phyloP scores from a whole-genome alignment of 1,284 basidiomycete species.

The Trametes sp. region DNA sequence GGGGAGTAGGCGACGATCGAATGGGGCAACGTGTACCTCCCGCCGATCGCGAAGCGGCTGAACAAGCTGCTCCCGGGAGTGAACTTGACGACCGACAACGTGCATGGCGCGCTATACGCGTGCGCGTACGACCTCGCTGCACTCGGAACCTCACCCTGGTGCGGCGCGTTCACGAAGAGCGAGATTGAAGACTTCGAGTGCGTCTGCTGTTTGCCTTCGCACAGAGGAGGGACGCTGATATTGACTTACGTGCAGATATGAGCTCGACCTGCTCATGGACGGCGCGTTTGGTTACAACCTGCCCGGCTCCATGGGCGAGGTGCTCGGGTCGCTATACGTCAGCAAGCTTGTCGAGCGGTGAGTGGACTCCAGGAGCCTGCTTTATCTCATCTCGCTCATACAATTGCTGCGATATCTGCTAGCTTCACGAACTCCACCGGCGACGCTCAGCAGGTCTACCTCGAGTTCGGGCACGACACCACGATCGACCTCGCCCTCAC shows the following conservation, averaged over 20 bases:
- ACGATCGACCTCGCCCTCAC: conserved; percentile 55
- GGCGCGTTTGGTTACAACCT: conserved; percentile 54
- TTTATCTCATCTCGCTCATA: neutral
- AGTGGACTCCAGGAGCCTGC: conserved; percentile 7
- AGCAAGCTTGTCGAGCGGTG: conserved; percentile 53
- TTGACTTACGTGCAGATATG: conserved; percentile 38
- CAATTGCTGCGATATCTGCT: neutral
- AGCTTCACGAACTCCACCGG: conserved; percentile 50
- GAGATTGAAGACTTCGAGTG: conserved; percentile 51
- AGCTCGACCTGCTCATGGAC: conserved; percentile 56
- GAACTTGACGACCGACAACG: conserved; percentile 42
- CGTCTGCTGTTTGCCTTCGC: no score
- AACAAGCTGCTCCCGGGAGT: conserved; percentile 46
- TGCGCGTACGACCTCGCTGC: conserved; percentile 55
- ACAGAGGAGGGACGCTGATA: neutral
- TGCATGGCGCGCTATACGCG: conserved; percentile 54
- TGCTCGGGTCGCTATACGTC: conserved; percentile 53
- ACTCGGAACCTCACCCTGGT: conserved; percentile 50
- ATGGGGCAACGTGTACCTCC: conserved; percentile 51
- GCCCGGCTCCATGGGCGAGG: conserved; percentile 46
- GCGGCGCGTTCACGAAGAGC: conserved; percentile 45
- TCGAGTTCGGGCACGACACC: conserved; percentile 59
- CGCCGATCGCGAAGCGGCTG: conserved; percentile 47
- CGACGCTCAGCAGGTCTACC: conserved; percentile 45
- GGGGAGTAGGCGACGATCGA: conserved; percentile 39